A percentile compares a stretch with the other conserved stretches of the same genome.
Evolutionary conservation across 768 basidiomycete species (phyloP).

Genomic region (Pleurotus tuber-regium): DNA sequence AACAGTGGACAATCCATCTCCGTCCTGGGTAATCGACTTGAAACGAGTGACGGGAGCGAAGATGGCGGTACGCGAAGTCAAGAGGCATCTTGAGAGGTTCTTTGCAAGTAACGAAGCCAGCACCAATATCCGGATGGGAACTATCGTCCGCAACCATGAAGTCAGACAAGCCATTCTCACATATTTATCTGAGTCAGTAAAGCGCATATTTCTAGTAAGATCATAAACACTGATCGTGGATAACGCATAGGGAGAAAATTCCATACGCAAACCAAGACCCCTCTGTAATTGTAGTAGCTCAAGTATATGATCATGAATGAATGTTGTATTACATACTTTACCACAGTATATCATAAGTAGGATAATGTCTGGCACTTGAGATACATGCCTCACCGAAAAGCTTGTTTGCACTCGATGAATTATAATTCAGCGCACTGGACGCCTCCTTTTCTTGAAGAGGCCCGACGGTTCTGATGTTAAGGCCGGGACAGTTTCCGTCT

Average conservation of each 20-base stretch:
- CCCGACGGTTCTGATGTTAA: not conserved
- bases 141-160: not conserved
- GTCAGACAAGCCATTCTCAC: conserved; percentile 4
- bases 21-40: not conserved
- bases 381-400: too few relatives aligned
- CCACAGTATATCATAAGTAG: not conserved
- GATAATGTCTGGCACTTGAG: too few relatives aligned
- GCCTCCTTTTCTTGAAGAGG: conserved; percentile 5
- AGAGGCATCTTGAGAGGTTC: not conserved
- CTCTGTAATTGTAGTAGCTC: conserved; percentile 3
- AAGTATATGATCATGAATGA: not conserved
- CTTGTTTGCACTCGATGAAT: too few relatives aligned
- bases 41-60: not conserved
- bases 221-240: not conserved
- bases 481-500: not conserved
- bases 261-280: not conserved
- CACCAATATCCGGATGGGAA: not conserved
- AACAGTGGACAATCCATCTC: not conserved
- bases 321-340: not conserved
- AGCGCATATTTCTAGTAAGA: not conserved
- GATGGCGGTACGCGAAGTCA: conserved; percentile 1
- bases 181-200: conserved; percentile 7
- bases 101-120: conserved; percentile 1
- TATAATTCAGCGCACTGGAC: not conserved
- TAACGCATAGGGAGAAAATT: not conserved